phyloP scores from a whole-genome alignment of 1,284 basidiomycete genomes.

The Coniferiporia weirii region DNA sequence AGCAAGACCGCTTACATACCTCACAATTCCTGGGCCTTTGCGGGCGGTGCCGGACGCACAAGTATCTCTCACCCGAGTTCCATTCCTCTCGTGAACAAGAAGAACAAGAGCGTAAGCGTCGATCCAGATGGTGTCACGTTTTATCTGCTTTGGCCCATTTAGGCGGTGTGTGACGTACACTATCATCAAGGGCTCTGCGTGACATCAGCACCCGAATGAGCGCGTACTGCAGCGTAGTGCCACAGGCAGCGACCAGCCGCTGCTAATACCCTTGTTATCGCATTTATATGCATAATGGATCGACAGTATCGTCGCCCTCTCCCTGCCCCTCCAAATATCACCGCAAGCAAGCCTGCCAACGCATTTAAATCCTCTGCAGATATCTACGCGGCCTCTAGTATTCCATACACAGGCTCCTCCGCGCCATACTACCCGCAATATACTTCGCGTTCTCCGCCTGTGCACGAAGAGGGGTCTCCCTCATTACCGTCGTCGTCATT shows the following conservation, averaged over 20 bases:
- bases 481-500: constrained; percentile 30
- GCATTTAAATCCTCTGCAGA: constrained; percentile 29
- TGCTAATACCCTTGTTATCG: neutral
- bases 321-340: constrained; percentile 37
- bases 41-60: too few species aligned
- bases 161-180: too few species aligned
- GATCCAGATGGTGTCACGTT: too few species aligned
- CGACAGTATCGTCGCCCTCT: constrained; percentile 33
- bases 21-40: too few species aligned
- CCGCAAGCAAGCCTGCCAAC: constrained; percentile 28
- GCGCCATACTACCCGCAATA: constrained; percentile 25
- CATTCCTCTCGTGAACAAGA: too few species aligned
- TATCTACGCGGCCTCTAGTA: constrained; percentile 36
- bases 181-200: neutral
- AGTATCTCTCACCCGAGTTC: too few species aligned
- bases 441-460: constrained; percentile 30
- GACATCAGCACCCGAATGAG: neutral
- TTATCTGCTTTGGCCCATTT: too few species aligned
- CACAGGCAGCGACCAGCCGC: neutral
- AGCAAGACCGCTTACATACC: constrained; percentile 18
- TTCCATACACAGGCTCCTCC: constrained; percentile 35
- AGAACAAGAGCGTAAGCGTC: too few species aligned
- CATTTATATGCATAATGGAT: constrained; percentile 3
- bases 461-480: constrained; percentile 38
- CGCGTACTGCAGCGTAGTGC: neutral